Evolutionary conservation across 345 rosid genomes (phyloP).

Genomic region (Lagerstroemia speciosa): DNA sequence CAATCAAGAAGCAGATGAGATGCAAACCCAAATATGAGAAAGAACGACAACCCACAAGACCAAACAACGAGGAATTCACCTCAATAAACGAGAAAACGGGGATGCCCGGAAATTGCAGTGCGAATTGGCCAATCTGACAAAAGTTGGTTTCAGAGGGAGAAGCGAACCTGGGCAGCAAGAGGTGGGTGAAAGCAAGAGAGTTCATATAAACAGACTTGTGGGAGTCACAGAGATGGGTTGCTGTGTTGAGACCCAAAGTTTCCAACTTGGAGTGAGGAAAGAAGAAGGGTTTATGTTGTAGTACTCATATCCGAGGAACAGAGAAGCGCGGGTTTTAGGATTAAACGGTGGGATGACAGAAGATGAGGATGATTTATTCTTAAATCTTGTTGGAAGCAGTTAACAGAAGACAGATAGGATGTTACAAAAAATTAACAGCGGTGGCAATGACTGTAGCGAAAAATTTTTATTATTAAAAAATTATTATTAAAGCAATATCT

Average conservation of each 20-base stretch:
- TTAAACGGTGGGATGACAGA: background rate
- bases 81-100: background rate
- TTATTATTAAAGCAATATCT: too few relatives aligned
- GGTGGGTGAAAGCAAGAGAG: slow-evolving; percentile 54
- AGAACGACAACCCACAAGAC: background rate
- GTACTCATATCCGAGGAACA: background rate
- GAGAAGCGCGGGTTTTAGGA: background rate
- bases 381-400: background rate
- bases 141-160: slow-evolving; percentile 7
- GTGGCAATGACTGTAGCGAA: too few relatives aligned
- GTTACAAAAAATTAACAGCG: background rate
- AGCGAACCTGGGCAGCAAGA: slow-evolving; percentile 54
- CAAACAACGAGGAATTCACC: background rate
- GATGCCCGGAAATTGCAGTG: background rate
- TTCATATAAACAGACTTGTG: slow-evolving; percentile 25
- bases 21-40: background rate
- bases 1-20: background rate
- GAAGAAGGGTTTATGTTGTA: background rate
- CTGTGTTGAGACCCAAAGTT: background rate
- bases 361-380: slow-evolving; percentile 1
- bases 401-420: background rate
- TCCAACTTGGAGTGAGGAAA: background rate
- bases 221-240: background rate
- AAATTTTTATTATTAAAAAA: too few relatives aligned
- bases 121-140: slow-evolving; percentile 4